Base-by-base conservation (phyloP, 1,284 basidiomycete species). In the Cryptococcus sp. region DNA sequence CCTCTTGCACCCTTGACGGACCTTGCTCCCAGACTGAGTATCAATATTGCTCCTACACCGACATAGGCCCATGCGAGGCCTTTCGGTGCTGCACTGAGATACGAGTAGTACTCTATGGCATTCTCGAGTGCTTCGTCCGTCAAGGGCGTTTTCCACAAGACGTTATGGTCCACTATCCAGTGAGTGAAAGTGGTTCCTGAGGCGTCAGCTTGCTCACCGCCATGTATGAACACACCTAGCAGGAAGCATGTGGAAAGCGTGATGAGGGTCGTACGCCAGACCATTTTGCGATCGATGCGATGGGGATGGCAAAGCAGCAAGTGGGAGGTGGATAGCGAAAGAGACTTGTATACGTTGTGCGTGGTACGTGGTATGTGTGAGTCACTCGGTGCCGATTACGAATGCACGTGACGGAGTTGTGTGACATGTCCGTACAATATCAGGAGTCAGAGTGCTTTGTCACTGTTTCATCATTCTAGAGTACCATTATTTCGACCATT, bases 151-250 rank as follows among this genome's bases (percentile, higher is more conserved):
- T 69, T 63, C 76, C 76, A 77, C n/a, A 77, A 66, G 16, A 76
- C 71, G 55, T 76, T 72, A 61, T 77, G 76, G 54, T 77, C 76
- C 13, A 70, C 76, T 47, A 77, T 75, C 76, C 76, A 77, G 61
- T 76, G 74, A 13, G 74, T 71, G 52, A 76, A 77, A 3, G 76
- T 77, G 7, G 76, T 76, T 16, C 76, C 76, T 77, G 61, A 22
- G 22, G 3, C 30, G 52, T 57, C 47, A 57, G 54, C 47, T 10
- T 27, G 19, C 1, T 40, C 27, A 38, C 13, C 30, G 25, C 19
- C 27, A 41, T n/a, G 19, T 3, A 16, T 22, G 41, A 5, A 61
- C 72, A 54, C 23, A 75, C 76, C 76, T 1, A 77, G 65, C 45
- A 77, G 61, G 63, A 77, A 77, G 58, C 74, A 76, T 39, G 72